Evolutionary conservation across 106 monocot species (phyloP).

Genomic region (Acorus calamus): DNA sequence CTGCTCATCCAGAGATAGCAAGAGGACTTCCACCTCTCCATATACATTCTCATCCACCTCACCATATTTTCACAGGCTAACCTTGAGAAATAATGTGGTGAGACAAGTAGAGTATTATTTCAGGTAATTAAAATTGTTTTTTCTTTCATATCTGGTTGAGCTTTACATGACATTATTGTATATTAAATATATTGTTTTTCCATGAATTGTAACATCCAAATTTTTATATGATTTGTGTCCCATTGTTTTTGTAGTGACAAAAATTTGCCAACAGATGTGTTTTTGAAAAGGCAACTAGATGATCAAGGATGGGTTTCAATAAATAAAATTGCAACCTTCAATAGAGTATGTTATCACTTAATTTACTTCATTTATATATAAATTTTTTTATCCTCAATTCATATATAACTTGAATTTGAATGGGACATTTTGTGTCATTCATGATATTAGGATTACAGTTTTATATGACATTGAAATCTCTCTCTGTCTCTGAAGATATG

Average conservation of each 20-base stretch:
- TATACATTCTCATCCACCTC: no score
- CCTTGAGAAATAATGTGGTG: conserved; percentile 44
- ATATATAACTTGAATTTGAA: conserved; percentile 1
- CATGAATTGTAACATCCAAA: background rate
- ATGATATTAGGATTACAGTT: no score
- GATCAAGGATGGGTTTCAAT: conserved; percentile 78
- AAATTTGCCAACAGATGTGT: conserved; percentile 54
- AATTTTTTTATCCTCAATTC: background rate
- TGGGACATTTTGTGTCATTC: no score
- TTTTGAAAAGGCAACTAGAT: conserved; percentile 58
- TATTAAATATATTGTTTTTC: background rate
- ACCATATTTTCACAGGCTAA: background rate
- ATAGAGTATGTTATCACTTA: conserved; percentile 48
- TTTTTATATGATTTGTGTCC: background rate
- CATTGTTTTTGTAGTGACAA: conserved; percentile 44
- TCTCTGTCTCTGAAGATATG: no score
- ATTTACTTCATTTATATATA: background rate
- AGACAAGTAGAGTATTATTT: conserved; percentile 91
- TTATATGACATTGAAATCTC: no score
- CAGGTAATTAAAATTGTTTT: conserved; percentile 64
- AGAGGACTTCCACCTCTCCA: no score
- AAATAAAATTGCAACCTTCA: conserved; percentile 75
- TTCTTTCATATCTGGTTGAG: background rate
- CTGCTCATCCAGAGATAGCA: no score
- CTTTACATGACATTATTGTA: background rate